Base-by-base conservation (phyloP, 148 eudicot genomes). In the Rhododendron molle region DNA sequence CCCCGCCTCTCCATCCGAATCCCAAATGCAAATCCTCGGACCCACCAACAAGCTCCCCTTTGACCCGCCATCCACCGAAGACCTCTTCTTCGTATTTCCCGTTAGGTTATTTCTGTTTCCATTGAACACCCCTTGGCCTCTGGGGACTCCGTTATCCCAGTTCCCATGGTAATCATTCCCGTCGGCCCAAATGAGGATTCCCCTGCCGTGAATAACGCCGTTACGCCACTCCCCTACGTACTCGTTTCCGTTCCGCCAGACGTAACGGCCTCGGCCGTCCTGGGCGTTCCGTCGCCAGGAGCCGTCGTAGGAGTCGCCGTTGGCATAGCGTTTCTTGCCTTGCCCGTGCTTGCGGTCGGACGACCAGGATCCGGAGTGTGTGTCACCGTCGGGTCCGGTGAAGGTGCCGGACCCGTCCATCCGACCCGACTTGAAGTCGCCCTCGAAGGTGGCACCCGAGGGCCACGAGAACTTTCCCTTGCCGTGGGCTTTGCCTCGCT, bases 391-490 rank as follows among this genome's bases (percentile, higher is more conserved):
- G 7, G 96, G 43, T 0, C 99, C 99, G 6, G 90, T 92, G 40
- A 91, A 95, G 0, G 91, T 88, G 0, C 99, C 99, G 30, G 82
- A 47, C 3, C 99, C 99, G 2, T 96, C 99, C 99, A 96, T 96
- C 76, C 97, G 89, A 28, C 99, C 99, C 1, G 91, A 90, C 83
- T 87, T 94, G 83, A 96, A 96, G 34, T 92, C 96, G 0, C 99
- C 98, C 82, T 94, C 94, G 77, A 88, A 96, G n/a, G 94, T 93
- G 13, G 99, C 96, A 0, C 99, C 99, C 0, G 98, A 95, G 0
- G 99, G 96, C 99, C 99, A 96, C 7, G 97, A 94, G 76, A 97
- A 95, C 85, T 90, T 94, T 2, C 99, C 99, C n/a, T 92, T 94
- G 0, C 99, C 99, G 26, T 85, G 86, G n/a, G 97, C 98, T 46